Percentiles rank a stretch among this genome's conserved stretches.
These are phyloP conservation scores for Eleusine coracana DNA, from an alignment of 176 grass and related monocot species.

Conservation along the genomic window DNA sequence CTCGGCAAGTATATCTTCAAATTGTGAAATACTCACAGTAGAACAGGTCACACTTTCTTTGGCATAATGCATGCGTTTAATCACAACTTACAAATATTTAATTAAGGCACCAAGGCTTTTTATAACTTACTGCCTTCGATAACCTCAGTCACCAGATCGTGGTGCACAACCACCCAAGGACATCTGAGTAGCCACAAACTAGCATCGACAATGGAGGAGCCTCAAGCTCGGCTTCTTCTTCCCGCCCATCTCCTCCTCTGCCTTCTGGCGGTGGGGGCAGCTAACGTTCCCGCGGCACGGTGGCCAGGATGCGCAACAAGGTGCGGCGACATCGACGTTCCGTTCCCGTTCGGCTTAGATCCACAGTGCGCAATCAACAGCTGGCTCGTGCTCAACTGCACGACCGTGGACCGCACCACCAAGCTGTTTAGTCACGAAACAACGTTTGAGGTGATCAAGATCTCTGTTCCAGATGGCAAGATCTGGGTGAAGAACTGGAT, in stretches of 20 bases:
- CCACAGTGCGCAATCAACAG: not conserved
- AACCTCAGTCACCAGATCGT: not conserved
- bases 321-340: slow-evolving; percentile 9
- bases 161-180: not conserved
- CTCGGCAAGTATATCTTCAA: not conserved
- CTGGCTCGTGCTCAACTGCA: not conserved
- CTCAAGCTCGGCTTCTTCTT: not conserved
- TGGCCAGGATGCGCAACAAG: not conserved
- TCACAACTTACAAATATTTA: not conserved
- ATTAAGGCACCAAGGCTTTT: not conserved
- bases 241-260: not conserved
- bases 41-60: not conserved
- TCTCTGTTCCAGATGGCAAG: slow-evolving; percentile 14
- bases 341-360: not conserved
- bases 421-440: rapidly evolving
- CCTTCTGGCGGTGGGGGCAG: not conserved
- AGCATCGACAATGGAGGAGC: not conserved
- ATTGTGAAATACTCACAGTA: not conserved
- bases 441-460: not conserved
- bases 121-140: not conserved
- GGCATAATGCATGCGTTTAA: not conserved
- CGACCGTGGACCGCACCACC: not conserved
- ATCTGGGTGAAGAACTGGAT: not conserved
- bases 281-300: not conserved
- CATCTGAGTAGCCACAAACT: not conserved